Evolutionary conservation across 1,284 basidiomycete species (phyloP).

Genomic region (Hemileia vastatrix): DNA sequence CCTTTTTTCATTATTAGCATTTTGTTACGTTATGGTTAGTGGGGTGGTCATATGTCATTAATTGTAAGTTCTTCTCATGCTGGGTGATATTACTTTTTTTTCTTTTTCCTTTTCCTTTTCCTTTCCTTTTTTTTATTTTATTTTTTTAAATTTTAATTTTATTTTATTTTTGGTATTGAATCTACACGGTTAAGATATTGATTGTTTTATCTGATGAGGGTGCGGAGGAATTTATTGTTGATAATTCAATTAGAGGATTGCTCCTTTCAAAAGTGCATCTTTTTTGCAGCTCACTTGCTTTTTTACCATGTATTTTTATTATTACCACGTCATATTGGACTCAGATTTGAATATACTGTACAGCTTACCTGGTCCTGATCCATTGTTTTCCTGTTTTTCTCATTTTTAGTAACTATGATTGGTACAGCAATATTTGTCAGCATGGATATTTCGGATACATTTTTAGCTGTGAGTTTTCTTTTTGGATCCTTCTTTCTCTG

Average conservation of each 20-base stretch:
- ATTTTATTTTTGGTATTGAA: slow-evolving; percentile 56
- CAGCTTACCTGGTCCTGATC: not conserved
- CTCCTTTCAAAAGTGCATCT: no score
- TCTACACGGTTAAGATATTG: slow-evolving; percentile 67
- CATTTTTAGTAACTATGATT: slow-evolving; percentile 58
- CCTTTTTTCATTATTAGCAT: slow-evolving; percentile 53
- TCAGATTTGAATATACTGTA: no score
- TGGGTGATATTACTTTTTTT: no score
- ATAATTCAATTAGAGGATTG: no score
- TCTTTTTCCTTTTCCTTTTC: not conserved
- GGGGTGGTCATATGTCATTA: slow-evolving; percentile 50
- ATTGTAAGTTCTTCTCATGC: not conserved
- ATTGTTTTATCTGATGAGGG: no score
- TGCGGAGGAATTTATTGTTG: no score
- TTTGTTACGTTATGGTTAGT: slow-evolving; percentile 92
- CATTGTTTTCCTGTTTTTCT: not conserved
- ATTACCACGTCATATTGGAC: no score
- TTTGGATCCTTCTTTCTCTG: not conserved
- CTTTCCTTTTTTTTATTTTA: slow-evolving; percentile 9
- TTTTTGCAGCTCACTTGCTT: not conserved
- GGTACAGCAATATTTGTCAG: slow-evolving; percentile 88
- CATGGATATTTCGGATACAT: slow-evolving; percentile 91
- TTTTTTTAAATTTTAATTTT: slow-evolving; percentile 68
- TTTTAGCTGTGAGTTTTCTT: slow-evolving; percentile 60
- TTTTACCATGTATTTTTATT: not conserved